Evolutionary conservation across 2,329 filamentous ascomycete species (phyloP), one percentile per base, ranked within the genome.

Genomic region (Botrytis elliptica): DNA sequence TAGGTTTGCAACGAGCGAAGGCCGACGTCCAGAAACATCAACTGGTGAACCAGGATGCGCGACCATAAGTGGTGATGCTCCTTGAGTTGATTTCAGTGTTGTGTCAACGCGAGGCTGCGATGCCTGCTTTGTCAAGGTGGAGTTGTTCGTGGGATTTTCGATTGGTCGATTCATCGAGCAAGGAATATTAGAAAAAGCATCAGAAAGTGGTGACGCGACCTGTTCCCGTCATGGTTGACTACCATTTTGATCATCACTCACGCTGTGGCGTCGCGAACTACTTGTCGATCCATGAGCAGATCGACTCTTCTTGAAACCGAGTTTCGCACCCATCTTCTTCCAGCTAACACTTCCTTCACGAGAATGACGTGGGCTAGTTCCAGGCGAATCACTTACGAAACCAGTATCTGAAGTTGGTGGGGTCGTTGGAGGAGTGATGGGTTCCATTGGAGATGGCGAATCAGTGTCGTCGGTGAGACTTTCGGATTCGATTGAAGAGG

Each of bases 341-440:
- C 89, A 91, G 68, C 89, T 85, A 73, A 55, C 46, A 76, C 77
- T 75, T 65, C 78, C 79, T 40, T 67, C 74, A 57, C 77, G 77
- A 12, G 72, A 52, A 29, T 70, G 74, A 10, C 74, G 74, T 44
- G 79, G 79, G 64, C 77, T 79, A 2, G 79, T 77, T 6, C 76
- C 75, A 22, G 78, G 79, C 4, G 79, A 80, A 4, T 74, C 72
- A 33, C 77, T 76, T n/a, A 46, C 60, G 38, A 81, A 79, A 20
- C 71, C 75, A 22, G 74, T 72, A 75, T 90, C 87, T 0, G 88
- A 86, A 1, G 87, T 88, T 0, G 92, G 91, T 49, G 92, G 91
- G 4, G 90, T 93, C 3, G 88, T 93, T 1, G 92, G 92, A 0
- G 92, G 92, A 5, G 92, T 94, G 85, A 93, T 90, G 4, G 87